Percentiles rank a stretch among this genome's conserved stretches.
Conservation (phyloP, 257 asterid species). For the Craterostigma plantagineum region DNA sequence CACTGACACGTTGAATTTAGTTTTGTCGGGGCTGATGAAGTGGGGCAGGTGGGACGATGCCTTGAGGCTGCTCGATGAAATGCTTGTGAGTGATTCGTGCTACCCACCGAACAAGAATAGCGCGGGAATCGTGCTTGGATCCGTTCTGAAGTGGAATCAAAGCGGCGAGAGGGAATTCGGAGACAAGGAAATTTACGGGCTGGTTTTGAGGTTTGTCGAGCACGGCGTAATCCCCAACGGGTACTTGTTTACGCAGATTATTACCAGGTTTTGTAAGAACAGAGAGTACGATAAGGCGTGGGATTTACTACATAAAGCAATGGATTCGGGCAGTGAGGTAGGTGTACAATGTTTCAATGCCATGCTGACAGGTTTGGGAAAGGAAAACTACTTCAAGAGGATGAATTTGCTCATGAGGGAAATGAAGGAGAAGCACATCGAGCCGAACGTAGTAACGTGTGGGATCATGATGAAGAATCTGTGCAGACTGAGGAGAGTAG, state of each 20-base stretch:
- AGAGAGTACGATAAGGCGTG: slow-evolving; percentile 40
- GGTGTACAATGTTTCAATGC: slow-evolving; percentile 41
- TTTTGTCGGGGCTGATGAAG: slow-evolving; percentile 21
- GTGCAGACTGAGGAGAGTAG: slow-evolving; percentile 42
- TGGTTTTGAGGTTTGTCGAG: slow-evolving; percentile 25
- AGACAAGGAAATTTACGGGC: slow-evolving; percentile 32
- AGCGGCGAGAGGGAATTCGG: slow-evolving; percentile 19
- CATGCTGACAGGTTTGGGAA: slow-evolving; percentile 34
- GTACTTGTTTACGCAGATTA: slow-evolving; percentile 22
- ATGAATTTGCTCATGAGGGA: slow-evolving; percentile 58
- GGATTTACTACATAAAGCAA: slow-evolving; percentile 32
- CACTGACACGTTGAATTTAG: slow-evolving; percentile 26
- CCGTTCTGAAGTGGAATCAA: slow-evolving; percentile 20
- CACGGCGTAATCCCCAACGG: slow-evolving; percentile 19
- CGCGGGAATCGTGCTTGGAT: slow-evolving; percentile 17
- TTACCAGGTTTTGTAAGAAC: slow-evolving; percentile 31
- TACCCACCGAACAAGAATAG: slow-evolving; percentile 32
- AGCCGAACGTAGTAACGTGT: slow-evolving; percentile 40
- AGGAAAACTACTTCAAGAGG: slow-evolving; percentile 23
- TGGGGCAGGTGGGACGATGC: slow-evolving; percentile 39
- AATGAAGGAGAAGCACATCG: slow-evolving; percentile 60
- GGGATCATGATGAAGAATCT: slow-evolving; percentile 54
- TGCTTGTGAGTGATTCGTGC: slow-evolving; percentile 23
- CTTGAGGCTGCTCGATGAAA: slow-evolving; percentile 55
- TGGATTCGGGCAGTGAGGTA: slow-evolving; percentile 26